phyloP scores from a whole-genome alignment of 805 yeast species.

The Myxozyma udenii region DNA sequence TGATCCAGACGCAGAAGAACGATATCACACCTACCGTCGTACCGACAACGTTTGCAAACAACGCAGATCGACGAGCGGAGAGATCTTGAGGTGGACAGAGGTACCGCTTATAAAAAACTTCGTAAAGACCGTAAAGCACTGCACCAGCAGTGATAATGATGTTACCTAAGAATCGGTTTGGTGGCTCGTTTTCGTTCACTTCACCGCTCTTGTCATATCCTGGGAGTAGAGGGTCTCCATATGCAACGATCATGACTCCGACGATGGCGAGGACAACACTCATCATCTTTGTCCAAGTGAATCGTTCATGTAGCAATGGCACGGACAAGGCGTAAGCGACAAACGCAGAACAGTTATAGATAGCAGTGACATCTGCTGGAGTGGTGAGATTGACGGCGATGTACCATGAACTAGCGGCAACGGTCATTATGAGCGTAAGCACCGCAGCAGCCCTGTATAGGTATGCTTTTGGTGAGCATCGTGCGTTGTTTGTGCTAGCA shows the following conservation, averaged over 20 bases:
- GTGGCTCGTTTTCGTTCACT: not conserved
- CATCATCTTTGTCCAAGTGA: conserved; percentile 58
- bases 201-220: not conserved
- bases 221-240: conserved; percentile 35
- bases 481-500: conserved; percentile 19
- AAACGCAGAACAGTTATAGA: conserved; percentile 85
- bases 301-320: conserved; percentile 63
- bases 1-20: conserved; percentile 47
- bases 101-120: conserved; percentile 72
- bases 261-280: conserved; percentile 69
- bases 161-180: conserved; percentile 52
- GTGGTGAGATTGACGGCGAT: conserved; percentile 76
- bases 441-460: conserved; percentile 45
- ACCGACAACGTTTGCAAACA: conserved; percentile 77
- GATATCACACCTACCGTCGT: conserved; percentile 63
- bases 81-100: conserved; percentile 72
- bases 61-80: conserved; percentile 64
- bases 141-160: conserved; percentile 62
- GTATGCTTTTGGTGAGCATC: conserved; percentile 47
- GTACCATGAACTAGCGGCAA: conserved; percentile 85
- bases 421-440: conserved; percentile 57
- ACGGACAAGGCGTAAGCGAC: conserved; percentile 83
- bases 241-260: conserved; percentile 79
- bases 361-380: conserved; percentile 84
- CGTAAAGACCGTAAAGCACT: conserved; percentile 50